Percentiles rank a stretch among this genome's conserved stretches.
Conservation (phyloP, 2,329 filamentous ascomycete genomes). For the Diaporthe capsici region DNA sequence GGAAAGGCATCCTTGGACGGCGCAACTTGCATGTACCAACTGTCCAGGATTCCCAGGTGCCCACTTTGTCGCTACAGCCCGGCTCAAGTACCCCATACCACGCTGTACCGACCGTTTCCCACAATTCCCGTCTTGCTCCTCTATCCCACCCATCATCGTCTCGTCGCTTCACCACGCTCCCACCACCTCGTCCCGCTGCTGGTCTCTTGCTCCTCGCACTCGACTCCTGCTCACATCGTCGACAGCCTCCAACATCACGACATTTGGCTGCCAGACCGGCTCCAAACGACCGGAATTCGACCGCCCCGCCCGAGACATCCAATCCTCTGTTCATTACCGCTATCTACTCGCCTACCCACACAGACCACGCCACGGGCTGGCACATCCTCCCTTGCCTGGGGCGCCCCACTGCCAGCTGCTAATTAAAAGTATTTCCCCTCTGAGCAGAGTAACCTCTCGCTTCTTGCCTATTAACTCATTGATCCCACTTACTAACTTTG, state of each 20-base stretch:
- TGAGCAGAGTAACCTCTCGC: conserved; percentile 34
- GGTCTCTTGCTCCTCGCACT: conserved; percentile 36
- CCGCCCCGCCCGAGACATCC: conserved; percentile 41
- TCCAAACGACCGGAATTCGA: conserved; percentile 29
- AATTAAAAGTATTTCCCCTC: conserved; percentile 41
- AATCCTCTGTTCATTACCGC: conserved; percentile 37
- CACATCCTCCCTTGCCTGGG: conserved; percentile 40
- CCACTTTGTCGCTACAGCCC: conserved; percentile 32
- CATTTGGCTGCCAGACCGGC: conserved; percentile 1
- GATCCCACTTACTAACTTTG: conserved; percentile 42
- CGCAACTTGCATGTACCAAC: conserved; percentile 24
- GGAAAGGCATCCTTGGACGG: conserved; percentile 31
- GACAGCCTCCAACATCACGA: background rate
- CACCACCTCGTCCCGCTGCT: conserved; percentile 42
- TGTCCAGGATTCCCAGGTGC: conserved; percentile 33
- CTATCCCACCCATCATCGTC: conserved; percentile 22
- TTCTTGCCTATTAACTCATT: conserved; percentile 35
- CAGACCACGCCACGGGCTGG: conserved; percentile 39
- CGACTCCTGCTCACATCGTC: background rate
- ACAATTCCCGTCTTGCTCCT: conserved; percentile 32
- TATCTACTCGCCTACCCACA: conserved; percentile 17
- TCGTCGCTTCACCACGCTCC: conserved; percentile 27
- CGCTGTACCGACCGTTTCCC: conserved; percentile 35
- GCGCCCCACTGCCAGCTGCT: conserved; percentile 39
- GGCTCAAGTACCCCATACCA: conserved; percentile 42